phyloP scores from a whole-genome alignment of 2,329 filamentous ascomycete species.

The Stagonosporopsis vannaccii region DNA sequence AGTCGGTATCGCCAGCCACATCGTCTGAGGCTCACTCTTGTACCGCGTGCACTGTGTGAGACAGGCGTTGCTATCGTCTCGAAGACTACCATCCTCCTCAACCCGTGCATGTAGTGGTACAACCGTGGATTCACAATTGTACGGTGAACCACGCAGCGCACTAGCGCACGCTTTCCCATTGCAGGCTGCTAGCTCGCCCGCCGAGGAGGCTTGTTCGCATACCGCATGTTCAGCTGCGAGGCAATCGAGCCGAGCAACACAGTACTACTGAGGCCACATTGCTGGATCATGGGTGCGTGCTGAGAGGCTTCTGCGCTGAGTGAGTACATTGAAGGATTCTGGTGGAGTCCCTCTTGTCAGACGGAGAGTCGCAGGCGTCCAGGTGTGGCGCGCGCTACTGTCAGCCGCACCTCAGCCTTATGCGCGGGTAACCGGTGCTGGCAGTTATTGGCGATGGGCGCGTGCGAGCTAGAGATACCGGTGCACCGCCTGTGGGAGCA shows the following conservation, averaged over 20 bases:
- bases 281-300: background rate
- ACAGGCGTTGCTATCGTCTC: background rate
- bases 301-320: background rate
- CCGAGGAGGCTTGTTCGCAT: background rate
- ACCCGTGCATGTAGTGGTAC: background rate
- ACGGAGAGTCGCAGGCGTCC: conserved; percentile 3
- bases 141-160: conserved; percentile 16
- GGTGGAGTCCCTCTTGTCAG: conserved; percentile 4
- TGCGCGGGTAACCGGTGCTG: background rate
- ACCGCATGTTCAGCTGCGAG: conserved; percentile 14
- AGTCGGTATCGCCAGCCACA: conserved; percentile 1
- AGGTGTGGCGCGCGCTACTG: conserved; percentile 16
- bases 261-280: background rate
- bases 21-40: background rate
- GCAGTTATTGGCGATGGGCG: background rate
- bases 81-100: background rate
- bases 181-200: conserved; percentile 3
- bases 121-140: conserved; percentile 5
- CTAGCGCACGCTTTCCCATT: conserved; percentile 17
- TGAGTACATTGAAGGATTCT: background rate
- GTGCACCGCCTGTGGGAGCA: background rate
- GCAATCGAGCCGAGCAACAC: conserved; percentile 13
- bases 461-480: background rate
- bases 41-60: background rate
- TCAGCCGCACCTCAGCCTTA: conserved; percentile 20